phyloP scores from a whole-genome alignment of 1,139 yeast species.

The Kazachstania sp. region DNA sequence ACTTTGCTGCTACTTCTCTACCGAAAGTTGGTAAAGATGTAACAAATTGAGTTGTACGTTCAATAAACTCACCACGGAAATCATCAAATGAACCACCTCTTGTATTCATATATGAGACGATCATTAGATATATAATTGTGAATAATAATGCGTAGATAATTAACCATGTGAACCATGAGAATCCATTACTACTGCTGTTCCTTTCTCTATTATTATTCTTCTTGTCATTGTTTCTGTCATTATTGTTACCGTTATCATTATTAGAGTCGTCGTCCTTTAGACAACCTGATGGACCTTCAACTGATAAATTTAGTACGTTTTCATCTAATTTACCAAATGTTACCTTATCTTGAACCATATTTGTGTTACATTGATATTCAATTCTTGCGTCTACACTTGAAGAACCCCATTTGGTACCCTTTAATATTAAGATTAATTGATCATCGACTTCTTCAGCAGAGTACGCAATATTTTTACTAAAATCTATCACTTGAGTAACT shows the following conservation, averaged over 20 bases:
- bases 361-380: conserved; percentile 44
- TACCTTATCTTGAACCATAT: conserved; percentile 32
- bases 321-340: conserved; percentile 13
- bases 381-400: conserved; percentile 43
- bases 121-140: conserved; percentile 63
- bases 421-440: conserved; percentile 37
- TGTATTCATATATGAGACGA: conserved; percentile 64
- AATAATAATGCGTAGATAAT: conserved; percentile 58
- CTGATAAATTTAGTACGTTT: conserved; percentile 16
- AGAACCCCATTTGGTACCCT: conserved; percentile 68
- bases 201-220: conserved; percentile 30
- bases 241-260: conserved; percentile 27
- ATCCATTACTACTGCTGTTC: conserved; percentile 22
- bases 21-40: conserved; percentile 64
- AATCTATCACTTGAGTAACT: conserved; percentile 24
- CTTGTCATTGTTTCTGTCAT: conserved; percentile 20
- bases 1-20: conserved; percentile 58
- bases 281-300: conserved; percentile 32
- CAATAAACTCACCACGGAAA: conserved; percentile 62
- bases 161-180: conserved; percentile 61
- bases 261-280: conserved; percentile 14
- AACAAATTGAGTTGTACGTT: conserved; percentile 50
- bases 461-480: conserved; percentile 10
- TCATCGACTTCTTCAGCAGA: conserved; percentile 13
- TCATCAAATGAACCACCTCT: conserved; percentile 38